Conservation (phyloP, 805 yeast species). For the Priceomyces castillae region DNA sequence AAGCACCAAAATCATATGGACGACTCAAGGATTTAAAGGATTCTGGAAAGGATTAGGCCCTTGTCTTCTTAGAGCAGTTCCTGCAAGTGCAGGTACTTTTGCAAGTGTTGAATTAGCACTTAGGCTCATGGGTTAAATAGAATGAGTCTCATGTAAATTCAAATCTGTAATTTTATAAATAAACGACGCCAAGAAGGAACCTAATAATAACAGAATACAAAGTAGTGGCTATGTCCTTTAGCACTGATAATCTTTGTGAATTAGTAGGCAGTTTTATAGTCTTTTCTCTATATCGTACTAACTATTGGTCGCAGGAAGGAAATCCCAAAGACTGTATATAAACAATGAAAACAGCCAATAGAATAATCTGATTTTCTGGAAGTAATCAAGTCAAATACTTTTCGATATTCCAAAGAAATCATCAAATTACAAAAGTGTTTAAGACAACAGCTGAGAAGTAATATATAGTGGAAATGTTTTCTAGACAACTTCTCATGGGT, state of each 20-base stretch:
- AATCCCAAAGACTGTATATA: slow-evolving; percentile 1
- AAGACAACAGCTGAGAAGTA: neutral
- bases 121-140: slow-evolving; percentile 46
- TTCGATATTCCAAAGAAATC: neutral
- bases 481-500: slow-evolving; percentile 6
- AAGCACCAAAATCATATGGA: slow-evolving; percentile 41
- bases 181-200: too few relatives aligned
- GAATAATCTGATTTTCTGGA: slow-evolving; percentile 8
- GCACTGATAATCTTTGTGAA: too few relatives aligned
- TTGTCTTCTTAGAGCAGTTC: slow-evolving; percentile 57
- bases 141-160: too few relatives aligned
- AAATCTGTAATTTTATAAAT: too few relatives aligned
- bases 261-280: too few relatives aligned
- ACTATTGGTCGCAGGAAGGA: neutral
- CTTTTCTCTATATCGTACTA: neutral
- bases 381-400: slow-evolving; percentile 3
- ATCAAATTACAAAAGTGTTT: neutral
- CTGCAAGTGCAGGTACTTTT: slow-evolving; percentile 73
- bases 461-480: slow-evolving; percentile 2
- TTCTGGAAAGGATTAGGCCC: slow-evolving; percentile 66
- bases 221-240: too few relatives aligned
- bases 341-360: slow-evolving; percentile 7
- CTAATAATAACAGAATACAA: too few relatives aligned
- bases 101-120: slow-evolving; percentile 71
- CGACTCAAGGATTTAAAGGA: slow-evolving; percentile 45